Evolutionary conservation across 805 yeast genomes (phyloP).

Genomic region (Saturnispora quitensis): DNA sequence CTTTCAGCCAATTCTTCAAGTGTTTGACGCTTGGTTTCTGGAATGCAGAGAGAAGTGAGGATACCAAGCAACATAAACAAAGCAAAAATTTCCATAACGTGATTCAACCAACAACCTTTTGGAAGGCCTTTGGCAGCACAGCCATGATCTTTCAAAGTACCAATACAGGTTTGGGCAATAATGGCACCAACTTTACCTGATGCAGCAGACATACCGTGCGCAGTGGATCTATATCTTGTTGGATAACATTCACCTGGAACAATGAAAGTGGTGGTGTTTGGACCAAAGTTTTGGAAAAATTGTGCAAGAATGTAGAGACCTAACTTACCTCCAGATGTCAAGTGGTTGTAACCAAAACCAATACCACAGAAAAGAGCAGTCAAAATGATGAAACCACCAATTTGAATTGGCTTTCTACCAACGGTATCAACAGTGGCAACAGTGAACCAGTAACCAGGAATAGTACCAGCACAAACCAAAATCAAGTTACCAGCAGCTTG

Average conservation of each 20-base stretch:
- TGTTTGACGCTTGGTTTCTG: slow-evolving; percentile 89
- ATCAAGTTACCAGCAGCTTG: slow-evolving; percentile 88
- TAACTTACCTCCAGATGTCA: slow-evolving; percentile 56
- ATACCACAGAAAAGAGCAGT: slow-evolving; percentile 67
- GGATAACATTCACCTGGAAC: slow-evolving; percentile 91
- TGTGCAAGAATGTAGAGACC: slow-evolving; percentile 75
- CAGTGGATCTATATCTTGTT: slow-evolving; percentile 90
- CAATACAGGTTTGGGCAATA: slow-evolving; percentile 79
- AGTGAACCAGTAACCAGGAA: slow-evolving; percentile 88
- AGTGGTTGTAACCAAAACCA: slow-evolving; percentile 74
- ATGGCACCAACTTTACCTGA: slow-evolving; percentile 89
- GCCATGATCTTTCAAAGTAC: slow-evolving; percentile 73
- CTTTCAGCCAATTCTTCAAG: slow-evolving; percentile 75
- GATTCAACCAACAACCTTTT: slow-evolving; percentile 73
- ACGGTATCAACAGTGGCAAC: slow-evolving; percentile 72
- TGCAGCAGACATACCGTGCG: slow-evolving; percentile 93
- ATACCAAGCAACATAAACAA: slow-evolving; percentile 82
- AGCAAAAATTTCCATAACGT: slow-evolving; percentile 90
- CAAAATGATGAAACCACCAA: slow-evolving; percentile 63
- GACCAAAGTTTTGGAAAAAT: slow-evolving; percentile 88
- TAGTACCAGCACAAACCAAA: slow-evolving; percentile 88
- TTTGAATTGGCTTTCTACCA: slow-evolving; percentile 81
- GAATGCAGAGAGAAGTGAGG: slow-evolving; percentile 55
- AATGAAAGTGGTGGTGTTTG: slow-evolving; percentile 85
- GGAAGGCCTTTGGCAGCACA: slow-evolving; percentile 48